A percentile compares a stretch with the other conserved stretches of the same genome.
These are phyloP conservation scores for Yamadazyma trypodendri DNA, from an alignment of 1,139 yeast species.

Conservation along the genomic window DNA sequence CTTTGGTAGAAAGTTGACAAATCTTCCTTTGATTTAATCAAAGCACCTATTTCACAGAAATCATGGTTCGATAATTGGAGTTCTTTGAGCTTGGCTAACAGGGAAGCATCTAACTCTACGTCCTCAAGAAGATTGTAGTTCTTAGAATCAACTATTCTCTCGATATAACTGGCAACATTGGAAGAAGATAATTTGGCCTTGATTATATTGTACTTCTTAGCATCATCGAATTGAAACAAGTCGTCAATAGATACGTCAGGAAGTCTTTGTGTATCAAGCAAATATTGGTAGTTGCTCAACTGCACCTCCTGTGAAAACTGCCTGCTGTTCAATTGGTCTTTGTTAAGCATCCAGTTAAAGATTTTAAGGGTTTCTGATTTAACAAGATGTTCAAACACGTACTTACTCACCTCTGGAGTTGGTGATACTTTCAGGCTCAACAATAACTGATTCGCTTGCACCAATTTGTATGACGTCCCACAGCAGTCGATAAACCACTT, in stretches of 20 bases:
- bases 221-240: constrained; percentile 9
- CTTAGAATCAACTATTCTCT: constrained; percentile 5
- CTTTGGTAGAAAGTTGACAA: constrained; percentile 4
- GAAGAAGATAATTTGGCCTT: constrained; percentile 7
- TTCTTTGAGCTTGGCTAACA: constrained; percentile 1
- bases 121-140: constrained; percentile 9
- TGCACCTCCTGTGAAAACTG: constrained; percentile 7
- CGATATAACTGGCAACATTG: constrained; percentile 8
- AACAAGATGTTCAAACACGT: background rate
- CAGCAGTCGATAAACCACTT: constrained; percentile 6
- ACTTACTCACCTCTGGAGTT: constrained; percentile 5
- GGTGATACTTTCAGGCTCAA: constrained; percentile 5
- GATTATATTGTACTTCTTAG: constrained; percentile 8
- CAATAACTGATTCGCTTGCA: constrained; percentile 2
- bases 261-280: constrained; percentile 2
- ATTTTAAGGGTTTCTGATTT: constrained; percentile 3
- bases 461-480: background rate
- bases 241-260: constrained; percentile 12
- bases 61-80: constrained; percentile 1
- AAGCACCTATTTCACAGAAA: constrained; percentile 7
- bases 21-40: constrained; percentile 3
- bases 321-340: constrained; percentile 13
- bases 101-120: constrained; percentile 3
- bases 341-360: constrained; percentile 18
- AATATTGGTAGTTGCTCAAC: constrained; percentile 9